A percentile compares a stretch with the other conserved stretches of the same genome.
Conservation (phyloP, 257 asterid genomes). For the Solanum corneliomulleri region DNA sequence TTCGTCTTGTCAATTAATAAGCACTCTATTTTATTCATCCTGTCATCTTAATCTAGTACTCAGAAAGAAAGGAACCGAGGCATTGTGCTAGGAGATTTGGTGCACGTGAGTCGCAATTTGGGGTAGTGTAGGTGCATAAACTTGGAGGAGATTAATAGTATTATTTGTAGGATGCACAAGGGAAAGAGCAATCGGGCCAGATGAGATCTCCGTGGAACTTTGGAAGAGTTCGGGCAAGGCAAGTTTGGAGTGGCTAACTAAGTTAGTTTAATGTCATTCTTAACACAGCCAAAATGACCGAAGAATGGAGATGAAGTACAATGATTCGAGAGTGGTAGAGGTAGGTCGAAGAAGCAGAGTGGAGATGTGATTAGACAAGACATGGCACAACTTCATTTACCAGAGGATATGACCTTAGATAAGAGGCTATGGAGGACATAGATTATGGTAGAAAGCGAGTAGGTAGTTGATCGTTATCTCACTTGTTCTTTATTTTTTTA, state of each 20-base stretch:
- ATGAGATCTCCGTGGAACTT: not conserved
- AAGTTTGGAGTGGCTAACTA: not conserved
- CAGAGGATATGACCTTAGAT: not conserved
- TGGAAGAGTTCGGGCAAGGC: not conserved
- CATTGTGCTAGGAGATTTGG: not conserved
- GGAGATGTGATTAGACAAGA: not conserved
- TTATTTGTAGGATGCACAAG: not conserved
- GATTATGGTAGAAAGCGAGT: not conserved
- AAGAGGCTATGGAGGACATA: not conserved
- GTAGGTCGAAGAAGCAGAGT: not conserved
- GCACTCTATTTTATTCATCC: not conserved
- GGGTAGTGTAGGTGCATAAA: not conserved
- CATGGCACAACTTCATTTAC: not conserved
- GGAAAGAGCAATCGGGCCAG: not conserved
- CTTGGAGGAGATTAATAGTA: not conserved
- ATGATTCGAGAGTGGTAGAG: not conserved
- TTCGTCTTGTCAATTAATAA: too few species aligned
- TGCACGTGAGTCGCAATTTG: not conserved
- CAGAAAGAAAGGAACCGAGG: not conserved
- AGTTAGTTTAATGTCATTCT: not conserved
- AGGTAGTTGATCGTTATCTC: not conserved
- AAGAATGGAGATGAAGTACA: not conserved
- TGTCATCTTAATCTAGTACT: not conserved
- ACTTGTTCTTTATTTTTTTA: too few species aligned
- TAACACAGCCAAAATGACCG: not conserved